phyloP scores from a whole-genome alignment of 495 filamentous ascomycete species.

The Aspergillus sparsus region DNA sequence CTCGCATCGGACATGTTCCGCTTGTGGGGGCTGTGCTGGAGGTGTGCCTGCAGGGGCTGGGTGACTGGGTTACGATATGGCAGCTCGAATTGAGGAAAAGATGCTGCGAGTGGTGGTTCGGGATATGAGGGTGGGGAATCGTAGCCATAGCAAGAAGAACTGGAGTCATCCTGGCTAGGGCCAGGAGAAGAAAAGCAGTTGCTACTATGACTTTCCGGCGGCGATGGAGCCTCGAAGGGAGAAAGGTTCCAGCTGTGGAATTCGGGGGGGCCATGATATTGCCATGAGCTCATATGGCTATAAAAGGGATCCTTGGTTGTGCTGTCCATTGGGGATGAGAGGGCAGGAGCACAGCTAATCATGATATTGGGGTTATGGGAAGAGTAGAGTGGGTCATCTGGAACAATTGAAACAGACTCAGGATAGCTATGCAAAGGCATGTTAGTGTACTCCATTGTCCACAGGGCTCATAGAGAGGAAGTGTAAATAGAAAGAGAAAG shows the following conservation, averaged over 20 bases:
- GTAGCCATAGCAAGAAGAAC: conserved; percentile 22
- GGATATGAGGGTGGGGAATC: conserved; percentile 24
- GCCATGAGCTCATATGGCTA: background rate
- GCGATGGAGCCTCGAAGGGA: conserved; percentile 9
- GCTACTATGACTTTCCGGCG: conserved; percentile 15
- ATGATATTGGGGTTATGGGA: conserved; percentile 10
- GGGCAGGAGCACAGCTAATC: conserved; percentile 5
- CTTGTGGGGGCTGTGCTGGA: background rate
- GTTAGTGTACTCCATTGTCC: no score
- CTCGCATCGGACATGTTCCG: background rate
- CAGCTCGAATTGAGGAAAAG: conserved; percentile 10
- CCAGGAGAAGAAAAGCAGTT: conserved; percentile 20
- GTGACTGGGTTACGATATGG: background rate
- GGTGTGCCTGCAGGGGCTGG: background rate
- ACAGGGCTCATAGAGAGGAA: background rate
- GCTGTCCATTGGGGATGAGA: conserved; percentile 6
- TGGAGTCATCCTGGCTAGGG: conserved; percentile 28
- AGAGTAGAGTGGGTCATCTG: conserved; percentile 16
- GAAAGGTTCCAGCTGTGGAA: conserved; percentile 13
- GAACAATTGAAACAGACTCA: background rate
- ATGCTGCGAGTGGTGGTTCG: conserved; percentile 10
- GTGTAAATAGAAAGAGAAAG: conserved; percentile 5
- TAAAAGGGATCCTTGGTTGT: conserved; percentile 11
- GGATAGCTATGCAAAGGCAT: background rate
- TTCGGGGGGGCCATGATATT: conserved; percentile 3